Base-by-base conservation (phyloP, 2,329 filamentous ascomycete species). In the Sclerotinia minor region DNA sequence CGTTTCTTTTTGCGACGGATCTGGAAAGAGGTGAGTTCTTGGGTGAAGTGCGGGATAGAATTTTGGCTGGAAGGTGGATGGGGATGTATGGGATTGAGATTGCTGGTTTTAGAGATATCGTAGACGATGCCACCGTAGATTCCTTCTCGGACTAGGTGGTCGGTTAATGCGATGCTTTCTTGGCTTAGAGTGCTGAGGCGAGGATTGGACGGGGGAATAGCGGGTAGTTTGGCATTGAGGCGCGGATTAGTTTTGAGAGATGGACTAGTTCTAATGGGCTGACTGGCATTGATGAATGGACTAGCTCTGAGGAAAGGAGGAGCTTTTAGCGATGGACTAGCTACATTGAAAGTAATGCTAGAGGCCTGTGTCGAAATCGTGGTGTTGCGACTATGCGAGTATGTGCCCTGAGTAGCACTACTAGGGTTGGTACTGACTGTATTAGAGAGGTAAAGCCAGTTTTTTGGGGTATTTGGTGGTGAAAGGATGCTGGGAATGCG, bases 101-200 rank as follows among this genome's bases (percentile, higher is more conserved):
- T 19, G 29, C 35, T 21, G 8, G 53, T 24, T 7, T 38, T 7
- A 44, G 8, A 13, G 17, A 47, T 5, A 7, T 49, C 32, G 35
- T 52, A 67, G 44, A 67, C 38, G 13, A 67, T 49, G 11, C 49
- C 55, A 3, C 41, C 32, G 54, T 61, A 60, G 13, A 67, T 50
- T 15, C 64, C 64, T 45, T 67, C 55, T 24, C 55, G 45, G 2
- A 50, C 45, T 15, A 67, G 35, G 24, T 67, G 64, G 8, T 49
- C 32, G 47, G 64, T 53, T 26, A 67, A 29, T 8, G 32, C 29
- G 44, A 38, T 26, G 7, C 35, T 61, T 50, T 67, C 55, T 15
- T 59, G 38, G 15, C 41, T 47, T 3, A 26, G 26, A 21, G n/a
- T 59, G 35, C 21, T 35, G 21, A 11, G 47, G 45, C 19, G 29